Base-by-base conservation (phyloP, 1,139 yeast genomes). In the Saccharomycopsis crataegensis region DNA sequence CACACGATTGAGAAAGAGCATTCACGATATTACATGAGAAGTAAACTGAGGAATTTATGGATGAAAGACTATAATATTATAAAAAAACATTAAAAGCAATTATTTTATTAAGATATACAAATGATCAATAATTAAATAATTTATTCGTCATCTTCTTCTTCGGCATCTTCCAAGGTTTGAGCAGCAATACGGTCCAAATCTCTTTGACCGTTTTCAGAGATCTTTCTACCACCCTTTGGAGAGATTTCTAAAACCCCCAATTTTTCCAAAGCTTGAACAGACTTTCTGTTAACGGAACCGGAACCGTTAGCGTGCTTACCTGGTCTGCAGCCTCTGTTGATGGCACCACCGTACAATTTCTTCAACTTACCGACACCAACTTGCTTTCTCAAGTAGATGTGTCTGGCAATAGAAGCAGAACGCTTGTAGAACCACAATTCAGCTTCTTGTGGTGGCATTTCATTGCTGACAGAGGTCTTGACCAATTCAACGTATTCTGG, bases 161-260 rank as follows among this genome's bases (percentile, higher is more conserved):
- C 95, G 70, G 84, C 91, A 72, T 80, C 82, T 79, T 87, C 96
- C 77, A 88, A 83, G 75, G 96, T 89, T 82, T 91, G 97, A 75
- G 96, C 96, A 73, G 99, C 99, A 77, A 93, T 93, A 86, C 99
- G 98, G 82, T 93, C 99, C 82, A 93, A 87, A 82, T 93, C 99
- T 86, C 99, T 91, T 83, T 93, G 98, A 75, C 99, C 99, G 80
- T 90, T 88, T 77, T 90, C 97, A 64, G 98, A 86, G 84, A 93
- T 88, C 80, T 93, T 90, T 86, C 99, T 94, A 77, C 99, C 99
- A 77, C 98, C 98, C 80, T 89, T 90, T 78, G 91, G 88, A 73
- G 96, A 83, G 75, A 86, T 82, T 80, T 93, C 99, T 70, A 93
- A 80, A 67, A 93, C 93, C 76, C 98, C 99, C 66, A 93, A 86